These are phyloP conservation scores for Diaporthe humulicola DNA, from an alignment of 2,329 filamentous ascomycete genomes.

Conservation along the genomic window DNA sequence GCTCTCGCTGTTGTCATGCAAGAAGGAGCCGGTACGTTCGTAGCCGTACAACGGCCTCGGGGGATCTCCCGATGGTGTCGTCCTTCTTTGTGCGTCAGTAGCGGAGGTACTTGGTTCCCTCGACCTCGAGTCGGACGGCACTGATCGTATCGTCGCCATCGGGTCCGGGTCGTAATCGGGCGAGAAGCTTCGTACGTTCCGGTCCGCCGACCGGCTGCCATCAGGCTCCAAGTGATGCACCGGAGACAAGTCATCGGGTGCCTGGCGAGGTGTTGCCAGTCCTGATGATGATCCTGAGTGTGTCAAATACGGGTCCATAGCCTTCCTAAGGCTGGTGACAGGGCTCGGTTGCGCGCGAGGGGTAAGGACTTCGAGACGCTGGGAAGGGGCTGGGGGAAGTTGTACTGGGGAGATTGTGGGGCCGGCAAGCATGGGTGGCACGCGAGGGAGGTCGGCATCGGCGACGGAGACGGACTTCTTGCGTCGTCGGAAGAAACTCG, in stretches of 20 bases:
- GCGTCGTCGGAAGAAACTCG: constrained; percentile 91
- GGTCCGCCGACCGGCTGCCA: constrained; percentile 45
- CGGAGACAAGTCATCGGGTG: constrained; percentile 41
- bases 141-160: constrained; percentile 78
- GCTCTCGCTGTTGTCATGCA: constrained; percentile 66
- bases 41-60: constrained; percentile 49
- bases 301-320: constrained; percentile 86
- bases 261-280: constrained; percentile 22
- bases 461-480: constrained; percentile 88
- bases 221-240: constrained; percentile 27
- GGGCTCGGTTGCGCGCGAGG: constrained; percentile 67
- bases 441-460: constrained; percentile 46
- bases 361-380: constrained; percentile 44
- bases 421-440: constrained; percentile 70
- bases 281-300: constrained; percentile 33
- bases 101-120: constrained; percentile 42
- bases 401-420: constrained; percentile 52
- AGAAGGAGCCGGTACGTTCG: constrained; percentile 61
- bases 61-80: constrained; percentile 53
- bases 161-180: constrained; percentile 81
- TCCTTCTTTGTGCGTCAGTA: constrained; percentile 40
- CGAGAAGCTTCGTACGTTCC: constrained; percentile 73
- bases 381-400: constrained; percentile 48
- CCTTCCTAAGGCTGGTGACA: constrained; percentile 84
- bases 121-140: constrained; percentile 61